Conservation (phyloP, 176 grass and related monocot genomes). For the Poa annua region DNA sequence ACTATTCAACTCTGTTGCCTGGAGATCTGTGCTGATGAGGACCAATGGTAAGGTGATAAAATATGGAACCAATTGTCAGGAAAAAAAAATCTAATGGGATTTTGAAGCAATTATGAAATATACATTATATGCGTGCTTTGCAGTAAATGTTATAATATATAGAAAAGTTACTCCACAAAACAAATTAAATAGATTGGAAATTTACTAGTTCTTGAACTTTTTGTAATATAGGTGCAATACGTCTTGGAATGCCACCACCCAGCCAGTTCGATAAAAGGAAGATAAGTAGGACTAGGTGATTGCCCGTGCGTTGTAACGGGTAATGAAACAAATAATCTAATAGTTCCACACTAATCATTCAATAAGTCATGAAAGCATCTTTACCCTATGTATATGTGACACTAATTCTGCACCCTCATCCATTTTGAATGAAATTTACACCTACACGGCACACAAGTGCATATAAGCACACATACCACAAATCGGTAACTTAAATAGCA, state of each 20-base stretch:
- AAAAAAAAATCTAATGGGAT: slow-evolving; percentile 13
- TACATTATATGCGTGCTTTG: slow-evolving; percentile 21
- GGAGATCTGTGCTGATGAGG: neutral
- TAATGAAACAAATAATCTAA: too few species aligned
- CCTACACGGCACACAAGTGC: too few species aligned
- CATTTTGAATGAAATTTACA: too few species aligned
- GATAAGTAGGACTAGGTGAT: slow-evolving; percentile 38
- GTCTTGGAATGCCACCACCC: slow-evolving; percentile 84
- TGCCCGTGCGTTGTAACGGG: too few species aligned
- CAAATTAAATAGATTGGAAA: slow-evolving; percentile 9
- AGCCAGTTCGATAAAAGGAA: slow-evolving; percentile 39
- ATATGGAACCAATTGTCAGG: neutral
- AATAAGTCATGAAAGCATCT: too few species aligned
- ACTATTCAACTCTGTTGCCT: neutral
- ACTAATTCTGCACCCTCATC: too few species aligned
- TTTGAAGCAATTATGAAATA: neutral
- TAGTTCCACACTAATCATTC: too few species aligned
- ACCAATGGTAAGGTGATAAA: neutral
- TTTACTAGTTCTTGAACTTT: slow-evolving; percentile 86
- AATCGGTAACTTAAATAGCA: too few species aligned
- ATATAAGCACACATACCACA: too few species aligned
- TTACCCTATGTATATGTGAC: too few species aligned
- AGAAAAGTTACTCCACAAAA: neutral
- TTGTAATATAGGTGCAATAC: slow-evolving; percentile 83
- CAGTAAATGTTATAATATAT: slow-evolving; percentile 16